phyloP scores from a whole-genome alignment of 2,329 filamentous ascomycete species.

The Incumbomyces lentus region DNA sequence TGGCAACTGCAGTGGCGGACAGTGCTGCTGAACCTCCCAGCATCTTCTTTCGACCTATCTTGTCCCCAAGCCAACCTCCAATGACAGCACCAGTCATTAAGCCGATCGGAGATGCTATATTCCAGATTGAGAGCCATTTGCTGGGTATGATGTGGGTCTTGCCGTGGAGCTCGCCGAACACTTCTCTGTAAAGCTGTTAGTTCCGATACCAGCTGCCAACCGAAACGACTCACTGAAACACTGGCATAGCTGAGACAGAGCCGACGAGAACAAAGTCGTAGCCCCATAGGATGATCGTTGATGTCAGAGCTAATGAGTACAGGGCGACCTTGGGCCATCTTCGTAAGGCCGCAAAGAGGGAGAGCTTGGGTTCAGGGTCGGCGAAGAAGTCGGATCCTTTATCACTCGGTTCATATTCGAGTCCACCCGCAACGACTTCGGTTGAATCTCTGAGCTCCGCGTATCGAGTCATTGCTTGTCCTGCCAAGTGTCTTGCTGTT shows the following conservation, averaged over 20 bases:
- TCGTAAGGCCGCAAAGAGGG: too few relatives aligned
- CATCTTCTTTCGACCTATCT: slow-evolving; percentile 29
- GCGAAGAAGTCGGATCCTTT: too few relatives aligned
- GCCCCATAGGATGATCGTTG: slow-evolving; percentile 25
- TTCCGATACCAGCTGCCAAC: slow-evolving; percentile 9
- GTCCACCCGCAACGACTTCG: too few relatives aligned
- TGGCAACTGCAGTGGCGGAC: slow-evolving; percentile 29
- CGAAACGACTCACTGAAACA: slow-evolving; percentile 19
- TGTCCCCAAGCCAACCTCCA: slow-evolving; percentile 34
- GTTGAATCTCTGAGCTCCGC: too few relatives aligned
- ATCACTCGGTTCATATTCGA: too few relatives aligned
- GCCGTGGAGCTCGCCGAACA: too few relatives aligned
- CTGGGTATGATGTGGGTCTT: slow-evolving; percentile 32
- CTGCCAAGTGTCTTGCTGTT: too few relatives aligned
- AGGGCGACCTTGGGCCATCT: slow-evolving; percentile 13
- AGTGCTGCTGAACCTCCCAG: slow-evolving; percentile 29
- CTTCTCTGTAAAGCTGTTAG: slow-evolving; percentile 26
- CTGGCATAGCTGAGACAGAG: slow-evolving; percentile 23
- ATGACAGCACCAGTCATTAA: slow-evolving; percentile 29
- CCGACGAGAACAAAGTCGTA: slow-evolving; percentile 27
- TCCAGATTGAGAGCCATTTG: slow-evolving; percentile 38
- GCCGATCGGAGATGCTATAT: slow-evolving; percentile 30
- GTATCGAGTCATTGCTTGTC: too few relatives aligned
- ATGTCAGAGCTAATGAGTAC: slow-evolving; percentile 11
- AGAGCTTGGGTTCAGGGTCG: too few relatives aligned